phyloP scores from a whole-genome alignment of 2,329 filamentous ascomycete species.

The Clonostachys rosea region DNA sequence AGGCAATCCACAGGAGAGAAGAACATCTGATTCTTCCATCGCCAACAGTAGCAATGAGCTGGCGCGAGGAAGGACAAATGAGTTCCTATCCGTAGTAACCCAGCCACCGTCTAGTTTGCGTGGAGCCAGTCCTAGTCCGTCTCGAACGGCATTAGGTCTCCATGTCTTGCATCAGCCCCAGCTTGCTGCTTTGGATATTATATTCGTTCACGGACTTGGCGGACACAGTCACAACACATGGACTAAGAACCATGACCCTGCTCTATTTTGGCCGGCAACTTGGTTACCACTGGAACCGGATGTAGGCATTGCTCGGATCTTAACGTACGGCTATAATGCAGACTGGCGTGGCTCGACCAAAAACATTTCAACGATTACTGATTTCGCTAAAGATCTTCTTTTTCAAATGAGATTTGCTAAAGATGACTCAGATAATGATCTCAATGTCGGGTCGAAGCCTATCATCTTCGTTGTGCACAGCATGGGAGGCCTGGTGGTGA shows the following conservation, averaged over 20 bases:
- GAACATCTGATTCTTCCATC: too few relatives aligned
- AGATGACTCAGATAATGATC: background rate
- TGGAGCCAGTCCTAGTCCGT: too few relatives aligned
- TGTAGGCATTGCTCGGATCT: background rate
- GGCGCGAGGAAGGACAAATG: too few relatives aligned
- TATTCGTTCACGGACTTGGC: slow-evolving; percentile 1
- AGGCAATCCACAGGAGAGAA: too few relatives aligned
- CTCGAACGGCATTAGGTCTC: too few relatives aligned
- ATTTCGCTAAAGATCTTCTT: slow-evolving; percentile 1
- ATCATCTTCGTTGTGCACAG: slow-evolving; percentile 3
- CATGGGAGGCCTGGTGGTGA: slow-evolving; percentile 1
- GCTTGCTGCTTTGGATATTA: background rate
- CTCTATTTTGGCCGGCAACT: background rate
- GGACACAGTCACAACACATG: background rate
- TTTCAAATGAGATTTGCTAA: background rate
- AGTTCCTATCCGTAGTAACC: too few relatives aligned
- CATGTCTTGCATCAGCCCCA: too few relatives aligned
- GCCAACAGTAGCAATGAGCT: too few relatives aligned
- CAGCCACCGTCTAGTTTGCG: too few relatives aligned
- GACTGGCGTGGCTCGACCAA: background rate
- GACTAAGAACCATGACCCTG: background rate
- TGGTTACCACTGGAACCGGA: slow-evolving; percentile 1
- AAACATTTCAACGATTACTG: background rate
- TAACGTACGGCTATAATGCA: slow-evolving; percentile 2
- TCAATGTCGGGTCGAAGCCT: background rate